Base-by-base conservation (phyloP, 2,329 filamentous ascomycete species). In the Metarhizium humberi region DNA sequence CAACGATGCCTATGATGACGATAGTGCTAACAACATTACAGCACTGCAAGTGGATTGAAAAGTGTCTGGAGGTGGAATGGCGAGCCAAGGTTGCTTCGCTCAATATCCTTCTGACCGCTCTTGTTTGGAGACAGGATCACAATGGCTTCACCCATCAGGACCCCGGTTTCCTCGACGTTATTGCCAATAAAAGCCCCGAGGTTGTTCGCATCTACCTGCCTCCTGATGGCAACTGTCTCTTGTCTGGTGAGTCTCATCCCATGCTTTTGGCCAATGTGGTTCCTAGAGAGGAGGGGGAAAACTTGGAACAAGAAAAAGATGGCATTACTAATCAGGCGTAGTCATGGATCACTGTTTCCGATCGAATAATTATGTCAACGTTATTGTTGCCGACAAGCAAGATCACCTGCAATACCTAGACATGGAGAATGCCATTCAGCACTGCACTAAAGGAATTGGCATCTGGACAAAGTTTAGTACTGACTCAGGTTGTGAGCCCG, bases 1-100 rank as follows among this genome's bases (percentile, higher is more conserved):
- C 29, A 30, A 38, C 6, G 32, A 2, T 18, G 14, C 29, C 14
- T 14, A 6, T 45, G 6, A 6, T 34, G 5, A 7, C 32, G 42
- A 57, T 10, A n/a, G 38, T 32, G 13, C 57, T 66, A 52, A 65
- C 52, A 30, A 3, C 43, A 30, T 18, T 3, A 18, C 16, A 79
- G 73, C 87, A 92, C 72, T 90, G 86, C 75, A 92, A 92, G 69
- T 91, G 87, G 87, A 79, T 91, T 52, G 87, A 92, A 69, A 92
- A 91, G 73, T 88, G 84, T 60, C 74, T 84, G n/a, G 87, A 91
- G 65, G 84, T 91, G 20, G 82, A 87, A 63, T 92, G 88, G 88
- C 82, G 88, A 52, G 80, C 77, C 62, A 85, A 85, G 68, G 74
- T 91, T 11, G 79, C 87, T 8, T 90, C 87, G 0, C 80, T 92